These are phyloP conservation scores for Chalaropsis thielavioides DNA, from an alignment of 2,329 filamentous ascomycete genomes.

Conservation along the genomic window DNA sequence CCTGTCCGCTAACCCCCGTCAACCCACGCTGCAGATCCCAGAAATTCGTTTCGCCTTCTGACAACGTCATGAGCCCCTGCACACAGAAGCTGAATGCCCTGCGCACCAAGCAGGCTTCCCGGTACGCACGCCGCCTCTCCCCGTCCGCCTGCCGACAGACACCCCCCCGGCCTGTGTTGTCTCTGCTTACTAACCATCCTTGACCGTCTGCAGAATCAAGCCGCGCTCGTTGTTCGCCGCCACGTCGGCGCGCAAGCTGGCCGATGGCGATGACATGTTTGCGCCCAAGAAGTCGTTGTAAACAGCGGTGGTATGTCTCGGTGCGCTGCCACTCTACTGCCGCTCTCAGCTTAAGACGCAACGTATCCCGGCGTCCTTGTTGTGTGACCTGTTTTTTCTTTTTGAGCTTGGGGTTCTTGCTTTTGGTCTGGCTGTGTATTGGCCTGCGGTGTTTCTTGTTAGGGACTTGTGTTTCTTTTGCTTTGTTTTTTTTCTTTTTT, in stretches of 20 bases:
- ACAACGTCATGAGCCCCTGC: conserved; percentile 77
- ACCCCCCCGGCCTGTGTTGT: too few species aligned
- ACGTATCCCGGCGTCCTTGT: too few species aligned
- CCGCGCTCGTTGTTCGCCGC: conserved; percentile 55
- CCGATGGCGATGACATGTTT: conserved; percentile 29
- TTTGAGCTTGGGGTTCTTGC: too few species aligned
- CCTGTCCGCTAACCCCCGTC: not conserved
- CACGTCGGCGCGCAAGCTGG: conserved; percentile 47
- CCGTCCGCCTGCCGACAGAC: not conserved
- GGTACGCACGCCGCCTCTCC: conserved; percentile 37
- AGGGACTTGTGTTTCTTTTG: too few species aligned
- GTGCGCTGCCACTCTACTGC: too few species aligned
- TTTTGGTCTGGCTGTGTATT: too few species aligned
- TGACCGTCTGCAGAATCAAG: conserved; percentile 36
- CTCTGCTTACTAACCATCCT: not conserved
- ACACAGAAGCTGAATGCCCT: conserved; percentile 68
- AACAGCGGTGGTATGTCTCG: not conserved
- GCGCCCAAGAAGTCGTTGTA: conserved; percentile 24
- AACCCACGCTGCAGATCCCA: conserved; percentile 26
- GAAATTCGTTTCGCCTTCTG: conserved; percentile 68
- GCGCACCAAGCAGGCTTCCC: conserved; percentile 65
- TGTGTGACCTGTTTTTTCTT: too few species aligned
- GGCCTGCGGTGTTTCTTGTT: too few species aligned
- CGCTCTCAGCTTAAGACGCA: too few species aligned
- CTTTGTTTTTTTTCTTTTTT: too few species aligned